These are phyloP conservation scores for Boletus edulis DNA, from an alignment of 768 basidiomycete genomes.

Conservation along the genomic window DNA sequence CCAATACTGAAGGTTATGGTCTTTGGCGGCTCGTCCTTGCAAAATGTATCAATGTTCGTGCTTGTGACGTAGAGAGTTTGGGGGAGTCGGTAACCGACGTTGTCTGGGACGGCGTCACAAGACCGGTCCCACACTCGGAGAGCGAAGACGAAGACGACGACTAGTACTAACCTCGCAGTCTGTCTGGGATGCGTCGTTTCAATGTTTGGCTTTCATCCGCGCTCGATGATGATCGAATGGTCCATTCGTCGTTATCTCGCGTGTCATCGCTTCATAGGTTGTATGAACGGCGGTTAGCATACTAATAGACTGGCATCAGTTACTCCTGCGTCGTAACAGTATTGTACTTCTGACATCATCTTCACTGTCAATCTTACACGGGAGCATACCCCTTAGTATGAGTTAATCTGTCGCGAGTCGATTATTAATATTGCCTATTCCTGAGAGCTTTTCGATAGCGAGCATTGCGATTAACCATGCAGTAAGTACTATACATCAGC, in stretches of 20 bases:
- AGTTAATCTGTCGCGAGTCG: neutral
- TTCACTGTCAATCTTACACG: neutral
- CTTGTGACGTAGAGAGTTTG: neutral
- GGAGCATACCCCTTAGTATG: neutral
- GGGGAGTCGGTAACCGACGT: constrained; percentile 8
- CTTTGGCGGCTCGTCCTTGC: constrained; percentile 10
- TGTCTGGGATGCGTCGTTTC: neutral
- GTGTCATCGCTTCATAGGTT: no score
- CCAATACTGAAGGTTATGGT: constrained; percentile 3
- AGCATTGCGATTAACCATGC: constrained; percentile 26
- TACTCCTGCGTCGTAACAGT: no score
- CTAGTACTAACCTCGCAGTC: neutral
- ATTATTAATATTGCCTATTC: neutral
- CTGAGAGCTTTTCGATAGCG: constrained; percentile 13
- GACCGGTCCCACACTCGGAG: neutral
- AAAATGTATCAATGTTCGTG: constrained; percentile 11
- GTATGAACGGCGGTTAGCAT: no score
- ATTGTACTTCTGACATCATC: no score
- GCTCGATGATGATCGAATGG: neutral
- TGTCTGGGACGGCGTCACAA: constrained; percentile 17
- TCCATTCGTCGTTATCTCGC: neutral
- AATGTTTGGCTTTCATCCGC: neutral
- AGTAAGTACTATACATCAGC: constrained; percentile 26
- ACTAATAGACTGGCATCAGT: no score
- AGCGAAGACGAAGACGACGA: constrained; percentile 1